Evolutionary conservation across 164 flowering plant species (phyloP).

Genomic region (Amborella trichopoda): DNA sequence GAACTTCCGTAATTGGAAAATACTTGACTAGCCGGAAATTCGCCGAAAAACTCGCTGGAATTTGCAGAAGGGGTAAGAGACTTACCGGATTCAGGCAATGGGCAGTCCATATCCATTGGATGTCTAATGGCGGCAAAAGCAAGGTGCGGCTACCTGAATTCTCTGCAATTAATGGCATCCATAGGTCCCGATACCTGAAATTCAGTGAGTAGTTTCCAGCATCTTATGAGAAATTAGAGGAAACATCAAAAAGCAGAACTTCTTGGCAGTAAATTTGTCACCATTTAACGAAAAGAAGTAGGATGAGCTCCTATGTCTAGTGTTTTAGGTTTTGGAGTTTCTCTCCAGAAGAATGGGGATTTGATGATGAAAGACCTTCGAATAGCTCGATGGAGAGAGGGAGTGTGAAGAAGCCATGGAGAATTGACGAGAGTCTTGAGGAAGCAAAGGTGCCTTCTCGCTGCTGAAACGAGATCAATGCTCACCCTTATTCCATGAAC

Average conservation of each 20-base stretch:
- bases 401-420: constrained; percentile 45
- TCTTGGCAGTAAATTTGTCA: no score
- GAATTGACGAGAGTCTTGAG: constrained; percentile 42
- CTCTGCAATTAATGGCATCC: constrained; percentile 65
- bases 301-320: no score
- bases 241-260: constrained; percentile 2
- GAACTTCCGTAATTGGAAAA: no score
- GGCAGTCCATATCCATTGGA: constrained; percentile 95
- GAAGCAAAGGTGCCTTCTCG: constrained; percentile 41
- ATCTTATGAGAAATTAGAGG: background rate
- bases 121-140: constrained; percentile 77
- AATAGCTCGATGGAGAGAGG: constrained; percentile 41
- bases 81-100: constrained; percentile 78
- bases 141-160: constrained; percentile 49
- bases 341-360: background rate
- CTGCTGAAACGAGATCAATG: constrained; percentile 72
- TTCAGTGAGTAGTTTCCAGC: no score
- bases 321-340: no score
- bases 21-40: no score
- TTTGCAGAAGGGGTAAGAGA: background rate
- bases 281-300: no score
- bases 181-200: constrained; percentile 71
- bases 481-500: constrained; percentile 16
- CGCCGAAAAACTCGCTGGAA: background rate
- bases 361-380: constrained; percentile 32